phyloP scores from a whole-genome alignment of 371 early-diverging fungal species.

The Blyttiomyces sp. region DNA sequence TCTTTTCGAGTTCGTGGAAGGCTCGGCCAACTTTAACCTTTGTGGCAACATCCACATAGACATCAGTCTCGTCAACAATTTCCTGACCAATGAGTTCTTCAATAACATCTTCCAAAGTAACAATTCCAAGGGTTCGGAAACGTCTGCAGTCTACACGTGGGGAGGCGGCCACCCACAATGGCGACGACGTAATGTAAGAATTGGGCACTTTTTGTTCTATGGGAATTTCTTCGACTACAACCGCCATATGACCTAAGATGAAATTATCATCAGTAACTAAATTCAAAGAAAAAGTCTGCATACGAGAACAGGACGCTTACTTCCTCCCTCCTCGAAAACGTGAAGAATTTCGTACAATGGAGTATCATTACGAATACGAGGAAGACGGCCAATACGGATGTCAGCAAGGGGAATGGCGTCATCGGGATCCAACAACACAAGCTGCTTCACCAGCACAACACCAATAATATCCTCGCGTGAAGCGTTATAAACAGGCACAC shows the following conservation, averaged over 20 bases:
- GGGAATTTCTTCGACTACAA: conserved; percentile 61
- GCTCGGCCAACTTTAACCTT: conserved; percentile 48
- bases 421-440: conserved; percentile 75
- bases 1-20: conserved; percentile 13
- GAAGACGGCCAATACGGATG: conserved; percentile 67
- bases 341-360: conserved; percentile 87
- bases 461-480: conserved; percentile 75
- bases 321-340: conserved; percentile 88
- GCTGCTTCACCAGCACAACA: conserved; percentile 81
- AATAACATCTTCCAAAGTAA: conserved; percentile 95
- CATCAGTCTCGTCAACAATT: conserved; percentile 92
- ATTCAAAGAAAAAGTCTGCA: conserved; percentile 50
- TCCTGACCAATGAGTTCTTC: conserved; percentile 93
- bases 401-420: conserved; percentile 69
- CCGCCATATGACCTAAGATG: conserved; percentile 64
- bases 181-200: conserved; percentile 13
- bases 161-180: conserved; percentile 22
- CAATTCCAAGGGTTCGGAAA: conserved; percentile 70
- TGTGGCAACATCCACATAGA: conserved; percentile 72
- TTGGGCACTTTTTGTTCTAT: conserved; percentile 33
- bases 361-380: conserved; percentile 67
- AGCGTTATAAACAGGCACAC: conserved; percentile 79
- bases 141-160: conserved; percentile 3
- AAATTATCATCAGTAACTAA: conserved; percentile 14
- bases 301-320: conserved; percentile 43